Conservation (phyloP, 805 yeast genomes). For the Trichomonascus vanleenenianus region DNA sequence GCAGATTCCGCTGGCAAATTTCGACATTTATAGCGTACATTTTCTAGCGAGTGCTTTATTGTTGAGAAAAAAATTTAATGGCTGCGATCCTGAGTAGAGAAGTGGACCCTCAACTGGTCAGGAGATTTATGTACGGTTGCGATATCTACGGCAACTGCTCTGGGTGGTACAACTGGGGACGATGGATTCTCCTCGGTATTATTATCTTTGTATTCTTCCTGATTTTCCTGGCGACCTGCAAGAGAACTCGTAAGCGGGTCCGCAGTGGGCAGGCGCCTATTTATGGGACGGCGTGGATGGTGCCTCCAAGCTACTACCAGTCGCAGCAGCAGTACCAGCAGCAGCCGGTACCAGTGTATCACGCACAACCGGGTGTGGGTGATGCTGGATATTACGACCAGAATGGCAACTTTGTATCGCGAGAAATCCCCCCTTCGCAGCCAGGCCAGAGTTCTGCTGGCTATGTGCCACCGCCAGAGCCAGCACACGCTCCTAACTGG, state of each 20-base stretch:
- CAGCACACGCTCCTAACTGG: not conserved
- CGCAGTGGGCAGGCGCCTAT: constrained; percentile 46
- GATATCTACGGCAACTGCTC: constrained; percentile 13
- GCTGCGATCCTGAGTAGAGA: too few species aligned
- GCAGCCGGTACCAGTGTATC: constrained; percentile 26
- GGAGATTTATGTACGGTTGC: constrained; percentile 5
- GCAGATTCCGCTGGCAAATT: too few species aligned
- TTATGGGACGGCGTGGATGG: constrained; percentile 75
- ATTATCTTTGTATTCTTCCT: constrained; percentile 20
- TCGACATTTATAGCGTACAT: too few species aligned
- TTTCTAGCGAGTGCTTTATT: too few species aligned
- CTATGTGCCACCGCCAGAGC: constrained; percentile 1
- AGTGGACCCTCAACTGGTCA: not conserved
- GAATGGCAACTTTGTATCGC: constrained; percentile 37
- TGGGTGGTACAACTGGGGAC: constrained; percentile 29
- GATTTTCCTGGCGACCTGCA: constrained; percentile 19
- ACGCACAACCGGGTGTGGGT: constrained; percentile 23
- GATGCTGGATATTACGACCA: constrained; percentile 76
- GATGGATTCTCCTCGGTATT: constrained; percentile 29
- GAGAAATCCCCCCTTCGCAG: too few species aligned
- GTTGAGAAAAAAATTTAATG: too few species aligned
- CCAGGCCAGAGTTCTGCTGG: too few species aligned
- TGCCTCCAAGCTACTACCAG: constrained; percentile 63
- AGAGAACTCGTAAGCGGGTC: constrained; percentile 21
- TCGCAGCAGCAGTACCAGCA: constrained; percentile 52